Evolutionary conservation across 2,329 filamentous ascomycete genomes (phyloP).

Genomic region (Juglanconis juglandina): DNA sequence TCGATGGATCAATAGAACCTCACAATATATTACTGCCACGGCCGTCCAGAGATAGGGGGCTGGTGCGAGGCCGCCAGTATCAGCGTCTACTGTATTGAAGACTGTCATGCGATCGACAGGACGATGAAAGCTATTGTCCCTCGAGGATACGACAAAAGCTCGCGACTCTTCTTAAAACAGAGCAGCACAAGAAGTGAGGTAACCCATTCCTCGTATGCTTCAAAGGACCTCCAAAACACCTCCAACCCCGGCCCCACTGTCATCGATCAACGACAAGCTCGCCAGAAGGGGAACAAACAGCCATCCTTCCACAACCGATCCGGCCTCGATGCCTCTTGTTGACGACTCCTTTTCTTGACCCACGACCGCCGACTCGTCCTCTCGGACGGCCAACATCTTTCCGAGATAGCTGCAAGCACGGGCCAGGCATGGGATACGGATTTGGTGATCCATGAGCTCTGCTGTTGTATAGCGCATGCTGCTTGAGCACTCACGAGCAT

Average conservation of each 20-base stretch:
- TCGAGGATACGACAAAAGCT: background rate
- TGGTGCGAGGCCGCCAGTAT: background rate
- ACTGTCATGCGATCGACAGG: background rate
- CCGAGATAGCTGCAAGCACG: background rate
- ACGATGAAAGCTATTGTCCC: background rate
- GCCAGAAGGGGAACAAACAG: background rate
- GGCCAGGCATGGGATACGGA: background rate
- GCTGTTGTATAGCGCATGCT: background rate
- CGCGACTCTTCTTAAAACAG: background rate
- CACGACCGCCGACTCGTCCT: background rate
- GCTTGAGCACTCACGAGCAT: background rate
- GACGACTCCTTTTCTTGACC: background rate
- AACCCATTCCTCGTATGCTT: background rate
- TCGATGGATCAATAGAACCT: constrained; percentile 1
- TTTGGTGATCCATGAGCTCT: background rate
- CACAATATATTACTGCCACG: constrained; percentile 1
- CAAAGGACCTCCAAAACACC: background rate
- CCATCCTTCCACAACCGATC: background rate
- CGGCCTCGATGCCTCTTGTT: background rate
- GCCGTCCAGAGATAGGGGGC: background rate
- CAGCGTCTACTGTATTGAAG: background rate
- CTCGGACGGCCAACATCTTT: background rate
- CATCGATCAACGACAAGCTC: background rate
- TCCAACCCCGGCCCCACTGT: background rate
- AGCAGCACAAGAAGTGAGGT: background rate